Evolutionary conservation across 371 early-diverging fungal genomes (phyloP), one percentile per base, ranked within the genome.

Genomic region (Mortierella sp.): DNA sequence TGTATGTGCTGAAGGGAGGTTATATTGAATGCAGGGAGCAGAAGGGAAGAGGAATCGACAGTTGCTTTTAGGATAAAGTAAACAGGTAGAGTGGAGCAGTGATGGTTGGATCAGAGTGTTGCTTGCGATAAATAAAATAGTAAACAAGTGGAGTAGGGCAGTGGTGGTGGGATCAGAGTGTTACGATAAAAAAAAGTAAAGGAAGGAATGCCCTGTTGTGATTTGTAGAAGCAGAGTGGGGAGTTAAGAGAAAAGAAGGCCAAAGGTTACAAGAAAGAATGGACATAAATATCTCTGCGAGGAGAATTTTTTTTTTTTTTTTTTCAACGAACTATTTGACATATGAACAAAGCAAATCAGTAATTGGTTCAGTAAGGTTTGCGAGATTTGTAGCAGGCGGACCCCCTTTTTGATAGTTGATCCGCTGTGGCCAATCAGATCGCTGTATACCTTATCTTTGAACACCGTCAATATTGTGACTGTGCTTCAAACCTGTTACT

Each of bases 391-490:
- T 12, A 29, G 12, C 28, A 29, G 53, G 53, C 23, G 29, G 13
- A 53, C 15, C 15, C 13, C 4, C 40, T n/a, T 6, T n/a, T n/a
- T n/a, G 47, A 47, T 47, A n/a, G 47, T 22, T 47, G 47, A 47
- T 47, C n/a, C n/a, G 7, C n/a, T 5, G n/a, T 47, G 26, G 10
- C 61, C 61, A 60, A 60, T 60, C 40, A 60, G 42, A 34, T 60
- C 28, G 22, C 15, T 15, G 6, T 10, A 23, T 28, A 53, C 53
- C 53, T 53, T 53, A 53, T 53, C 53, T 53, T 28, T 53, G 53
- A 53, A 53, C 28, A 53, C 53, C 8, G 47, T n/a, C 47, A 17
- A 13, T 23, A 2, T 6, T 23, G 53, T 53, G 53, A 53, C 53
- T 53, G 53, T 53, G 53, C 53, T 53, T 53, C 53, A 53, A 40